These are phyloP conservation scores for Paxillus ammoniavirescens DNA, from an alignment of 768 basidiomycete genomes.

Conservation along the genomic window DNA sequence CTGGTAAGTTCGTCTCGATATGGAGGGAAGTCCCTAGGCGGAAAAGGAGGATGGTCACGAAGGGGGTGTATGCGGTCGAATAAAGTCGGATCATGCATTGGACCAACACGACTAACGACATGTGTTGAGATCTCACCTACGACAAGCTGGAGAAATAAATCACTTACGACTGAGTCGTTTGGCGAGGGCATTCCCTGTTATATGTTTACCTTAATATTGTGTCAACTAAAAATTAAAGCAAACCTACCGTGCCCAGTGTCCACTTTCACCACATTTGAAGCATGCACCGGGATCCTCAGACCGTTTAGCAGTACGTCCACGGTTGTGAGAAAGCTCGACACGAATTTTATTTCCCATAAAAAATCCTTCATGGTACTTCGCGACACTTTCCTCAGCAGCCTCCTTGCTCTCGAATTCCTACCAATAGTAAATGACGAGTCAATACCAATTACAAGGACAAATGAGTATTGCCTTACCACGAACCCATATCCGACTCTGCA, in stretches of 20 bases:
- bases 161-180: conserved; percentile 48
- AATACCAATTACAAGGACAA: neutral
- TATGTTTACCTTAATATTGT: conserved; percentile 1
- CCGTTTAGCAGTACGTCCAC: conserved; percentile 77
- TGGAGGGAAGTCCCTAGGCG: conserved; percentile 36
- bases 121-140: conserved; percentile 2
- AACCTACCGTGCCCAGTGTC: conserved; percentile 85
- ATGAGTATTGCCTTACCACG: conserved; percentile 55
- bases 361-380: conserved; percentile 84
- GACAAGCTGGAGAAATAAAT: neutral
- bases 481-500: conserved; percentile 84
- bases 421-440: conserved; percentile 6
- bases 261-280: conserved; percentile 82
- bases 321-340: conserved; percentile 83
- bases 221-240: neutral
- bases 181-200: conserved; percentile 70
- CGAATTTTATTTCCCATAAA: conserved; percentile 94
- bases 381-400: conserved; percentile 83
- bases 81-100: conserved; percentile 48
- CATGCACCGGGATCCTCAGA: conserved; percentile 86
- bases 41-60: conserved; percentile 50
- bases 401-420: conserved; percentile 83
- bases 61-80: conserved; percentile 55
- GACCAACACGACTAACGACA: conserved; percentile 36
- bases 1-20: conserved; percentile 58